Percentiles rank a stretch among this genome's conserved stretches.
phyloP scores from a whole-genome alignment of 1,284 basidiomycete species.

The Peniophora sp. region DNA sequence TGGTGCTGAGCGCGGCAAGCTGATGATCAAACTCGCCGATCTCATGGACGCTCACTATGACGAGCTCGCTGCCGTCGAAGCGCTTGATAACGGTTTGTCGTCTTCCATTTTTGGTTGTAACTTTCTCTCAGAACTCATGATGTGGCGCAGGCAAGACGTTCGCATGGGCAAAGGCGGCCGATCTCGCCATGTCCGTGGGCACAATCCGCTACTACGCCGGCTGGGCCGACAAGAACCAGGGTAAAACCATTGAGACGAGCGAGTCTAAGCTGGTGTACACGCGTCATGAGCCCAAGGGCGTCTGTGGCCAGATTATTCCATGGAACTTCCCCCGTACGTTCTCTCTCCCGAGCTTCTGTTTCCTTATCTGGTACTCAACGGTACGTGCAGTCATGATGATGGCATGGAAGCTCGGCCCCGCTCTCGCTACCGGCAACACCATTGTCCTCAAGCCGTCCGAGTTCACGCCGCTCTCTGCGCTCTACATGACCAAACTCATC shows the following conservation, averaged over 20 bases:
- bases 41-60: constrained; percentile 68
- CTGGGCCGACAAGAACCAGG: constrained; percentile 84
- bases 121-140: constrained; percentile 15
- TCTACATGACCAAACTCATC: constrained; percentile 44
- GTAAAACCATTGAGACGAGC: constrained; percentile 73
- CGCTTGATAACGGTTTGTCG: constrained; percentile 54
- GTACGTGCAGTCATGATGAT: constrained; percentile 61
- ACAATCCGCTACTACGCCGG: constrained; percentile 70
- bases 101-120: not conserved
- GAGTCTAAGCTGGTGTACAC: constrained; percentile 74
- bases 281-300: constrained; percentile 90
- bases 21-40: constrained; percentile 65
- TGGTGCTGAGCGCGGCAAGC: constrained; percentile 54
- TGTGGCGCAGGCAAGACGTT: constrained; percentile 56
- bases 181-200: constrained; percentile 63
- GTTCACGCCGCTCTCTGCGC: constrained; percentile 80
- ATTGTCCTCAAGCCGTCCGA: constrained; percentile 88
- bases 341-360: not conserved
- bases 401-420: constrained; percentile 79
- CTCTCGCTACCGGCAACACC: constrained; percentile 79
- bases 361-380: too few species aligned
- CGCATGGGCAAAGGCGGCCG: constrained; percentile 61
- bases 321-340: constrained; percentile 65
- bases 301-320: constrained; percentile 82
- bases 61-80: constrained; percentile 71